These are phyloP conservation scores for Phytophthora litchii DNA, from an alignment of 352 stramenopile species.

Conservation along the genomic window DNA sequence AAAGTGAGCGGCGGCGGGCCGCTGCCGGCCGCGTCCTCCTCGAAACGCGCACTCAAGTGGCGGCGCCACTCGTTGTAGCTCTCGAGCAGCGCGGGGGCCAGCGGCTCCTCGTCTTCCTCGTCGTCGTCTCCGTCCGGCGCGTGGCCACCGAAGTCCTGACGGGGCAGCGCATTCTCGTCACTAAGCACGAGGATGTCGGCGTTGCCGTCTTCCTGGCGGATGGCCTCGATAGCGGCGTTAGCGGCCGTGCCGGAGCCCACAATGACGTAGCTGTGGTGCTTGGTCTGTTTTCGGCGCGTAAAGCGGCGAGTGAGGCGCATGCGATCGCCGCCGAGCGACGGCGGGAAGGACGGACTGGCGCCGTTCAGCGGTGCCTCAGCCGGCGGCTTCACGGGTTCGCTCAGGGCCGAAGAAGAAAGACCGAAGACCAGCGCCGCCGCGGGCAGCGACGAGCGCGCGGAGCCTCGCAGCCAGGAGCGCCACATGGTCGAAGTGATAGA, in stretches of 20 bases:
- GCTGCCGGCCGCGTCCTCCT: slow-evolving; percentile 55
- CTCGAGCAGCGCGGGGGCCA: slow-evolving; percentile 69
- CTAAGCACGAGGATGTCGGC: slow-evolving; percentile 91
- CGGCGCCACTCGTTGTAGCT: slow-evolving; percentile 93
- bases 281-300: slow-evolving; percentile 71
- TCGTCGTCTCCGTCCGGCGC: slow-evolving; percentile 20
- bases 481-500: slow-evolving; percentile 6
- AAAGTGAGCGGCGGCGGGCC: slow-evolving; percentile 61
- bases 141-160: slow-evolving; percentile 48
- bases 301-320: slow-evolving; percentile 50
- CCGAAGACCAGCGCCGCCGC: slow-evolving; percentile 9
- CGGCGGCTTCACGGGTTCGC: slow-evolving; percentile 13
- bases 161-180: slow-evolving; percentile 73
- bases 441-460: slow-evolving; percentile 1
- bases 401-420: slow-evolving; percentile 3
- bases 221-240: slow-evolving; percentile 91
- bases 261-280: slow-evolving; percentile 90
- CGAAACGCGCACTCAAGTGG: slow-evolving; percentile 81
- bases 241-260: slow-evolving; percentile 88
- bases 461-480: slow-evolving; percentile 11
- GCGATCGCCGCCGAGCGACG: slow-evolving; percentile 19
- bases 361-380: background rate
- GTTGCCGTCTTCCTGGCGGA: slow-evolving; percentile 74
- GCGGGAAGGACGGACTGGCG: background rate
- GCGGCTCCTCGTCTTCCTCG: slow-evolving; percentile 21